phyloP scores from a whole-genome alignment of 208 protist genomes.

The Acanthamoeba sp. region DNA sequence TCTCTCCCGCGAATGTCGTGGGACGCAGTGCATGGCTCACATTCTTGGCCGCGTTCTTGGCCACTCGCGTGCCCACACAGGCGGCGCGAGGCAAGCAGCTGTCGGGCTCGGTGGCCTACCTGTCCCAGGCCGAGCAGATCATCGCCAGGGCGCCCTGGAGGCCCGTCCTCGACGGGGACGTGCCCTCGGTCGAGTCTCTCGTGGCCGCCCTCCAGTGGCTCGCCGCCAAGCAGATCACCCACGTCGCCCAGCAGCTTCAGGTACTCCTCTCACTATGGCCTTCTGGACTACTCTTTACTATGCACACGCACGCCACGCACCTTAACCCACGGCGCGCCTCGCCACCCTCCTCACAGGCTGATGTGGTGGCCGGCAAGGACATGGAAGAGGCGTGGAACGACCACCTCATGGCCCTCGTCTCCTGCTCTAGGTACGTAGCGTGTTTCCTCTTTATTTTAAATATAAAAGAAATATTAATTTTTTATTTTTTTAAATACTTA shows the following conservation, averaged over 20 bases:
- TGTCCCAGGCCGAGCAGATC: neutral
- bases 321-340: no score
- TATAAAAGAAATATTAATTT: no score
- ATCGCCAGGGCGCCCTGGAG: neutral
- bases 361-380: conserved; percentile 32
- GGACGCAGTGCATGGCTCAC: no score
- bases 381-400: conserved; percentile 47
- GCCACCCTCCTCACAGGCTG: neutral
- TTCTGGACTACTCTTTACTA: neutral
- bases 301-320: neutral
- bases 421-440: neutral
- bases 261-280: neutral
- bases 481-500: no score
- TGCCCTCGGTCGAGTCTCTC: neutral
- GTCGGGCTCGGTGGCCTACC: conserved; percentile 21
- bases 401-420: conserved; percentile 58
- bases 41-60: no score
- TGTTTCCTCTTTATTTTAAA: no score
- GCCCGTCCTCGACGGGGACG: neutral
- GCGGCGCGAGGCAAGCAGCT: neutral
- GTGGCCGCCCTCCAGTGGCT: conserved; percentile 10
- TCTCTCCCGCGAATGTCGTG: no score
- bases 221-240: conserved; percentile 25
- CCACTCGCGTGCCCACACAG: no score
- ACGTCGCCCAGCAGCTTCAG: conserved; percentile 26